Evolutionary conservation across 805 yeast species (phyloP), one percentile per base, ranked within the genome.

Genomic region (Zygosaccharomyces gambellarensis): DNA sequence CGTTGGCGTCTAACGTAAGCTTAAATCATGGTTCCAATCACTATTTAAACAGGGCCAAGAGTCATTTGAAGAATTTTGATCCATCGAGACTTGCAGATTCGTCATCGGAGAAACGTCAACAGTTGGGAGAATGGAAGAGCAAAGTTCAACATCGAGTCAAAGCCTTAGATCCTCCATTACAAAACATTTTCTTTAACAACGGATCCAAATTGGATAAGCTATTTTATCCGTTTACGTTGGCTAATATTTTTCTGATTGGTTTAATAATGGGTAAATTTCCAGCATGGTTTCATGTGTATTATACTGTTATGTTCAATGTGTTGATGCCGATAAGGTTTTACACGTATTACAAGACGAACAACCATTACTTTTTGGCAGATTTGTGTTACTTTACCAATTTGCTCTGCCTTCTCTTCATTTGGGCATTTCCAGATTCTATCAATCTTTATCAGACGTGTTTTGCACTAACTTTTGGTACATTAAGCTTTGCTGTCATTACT

Each of bases 401-500:
- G 10, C 68, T 92, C 50, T 69, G 87, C 43, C 59, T 90, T 57
- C 54, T 81, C 1, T 92, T 80, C 62, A 76, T 92, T 29, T 92
- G 98, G 98, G 72, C 81, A 4, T 81, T 83, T 53, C 97, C 99
- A 0, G 61, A 74, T 30, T 87, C 95, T 2, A 74, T 75, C 36
- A 78, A 82, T 57, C 72, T 92, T 22, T 92, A 85, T 69, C 80
- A 87, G 12, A 78, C 92, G 2, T 89, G 95, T 56, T 90, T 87
- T 68, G 85, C 96, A 8, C 80, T 92, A 52, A 78, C 94, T 1
- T 82, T 85, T 71, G 99, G 98, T 1, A 88, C 97, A 0, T 70
- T 92, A 48, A 79, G 96, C 5, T 90, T 88, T 78, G 97, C 97
- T 0, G 96, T 92, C 21, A 82, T 92, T 39, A 87, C 97, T 0